phyloP scores from a whole-genome alignment of 768 basidiomycete genomes.

The Leccinellum luteum region DNA sequence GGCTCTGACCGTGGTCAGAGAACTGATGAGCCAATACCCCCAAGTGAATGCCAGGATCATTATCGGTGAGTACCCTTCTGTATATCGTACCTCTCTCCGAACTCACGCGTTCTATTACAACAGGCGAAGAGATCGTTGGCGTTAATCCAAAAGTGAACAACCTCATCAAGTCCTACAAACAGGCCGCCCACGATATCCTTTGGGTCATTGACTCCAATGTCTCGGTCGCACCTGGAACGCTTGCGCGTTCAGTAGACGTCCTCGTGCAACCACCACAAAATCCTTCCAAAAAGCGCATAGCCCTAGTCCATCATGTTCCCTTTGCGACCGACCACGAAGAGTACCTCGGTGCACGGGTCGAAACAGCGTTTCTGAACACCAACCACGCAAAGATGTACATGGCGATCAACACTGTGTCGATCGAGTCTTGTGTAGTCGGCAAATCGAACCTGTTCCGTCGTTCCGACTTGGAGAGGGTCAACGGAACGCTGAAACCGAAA shows the following conservation, averaged over 20 bases:
- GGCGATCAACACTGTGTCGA: slow-evolving; percentile 82
- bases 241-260: slow-evolving; percentile 83
- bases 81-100: not conserved
- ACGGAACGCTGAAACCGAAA: slow-evolving; percentile 62
- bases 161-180: slow-evolving; percentile 77
- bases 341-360: slow-evolving; percentile 75
- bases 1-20: slow-evolving; percentile 78
- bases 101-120: not conserved
- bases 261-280: slow-evolving; percentile 44
- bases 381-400: slow-evolving; percentile 99
- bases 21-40: slow-evolving; percentile 78
- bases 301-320: slow-evolving; percentile 93
- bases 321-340: slow-evolving; percentile 74
- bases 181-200: slow-evolving; percentile 83
- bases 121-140: slow-evolving; percentile 82
- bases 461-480: slow-evolving; percentile 77
- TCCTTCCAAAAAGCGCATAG: slow-evolving; percentile 51
- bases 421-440: slow-evolving; percentile 95
- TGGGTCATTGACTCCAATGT: slow-evolving; percentile 99
- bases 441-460: slow-evolving; percentile 94
- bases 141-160: slow-evolving; percentile 99
- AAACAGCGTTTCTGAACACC: slow-evolving; percentile 94
- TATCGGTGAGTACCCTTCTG: slow-evolving; percentile 53
- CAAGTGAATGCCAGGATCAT: slow-evolving; percentile 68
- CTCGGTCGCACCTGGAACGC: slow-evolving; percentile 68